Conservation (phyloP, 2,329 filamentous ascomycete genomes). For the Cordyceps cateniannulata region DNA sequence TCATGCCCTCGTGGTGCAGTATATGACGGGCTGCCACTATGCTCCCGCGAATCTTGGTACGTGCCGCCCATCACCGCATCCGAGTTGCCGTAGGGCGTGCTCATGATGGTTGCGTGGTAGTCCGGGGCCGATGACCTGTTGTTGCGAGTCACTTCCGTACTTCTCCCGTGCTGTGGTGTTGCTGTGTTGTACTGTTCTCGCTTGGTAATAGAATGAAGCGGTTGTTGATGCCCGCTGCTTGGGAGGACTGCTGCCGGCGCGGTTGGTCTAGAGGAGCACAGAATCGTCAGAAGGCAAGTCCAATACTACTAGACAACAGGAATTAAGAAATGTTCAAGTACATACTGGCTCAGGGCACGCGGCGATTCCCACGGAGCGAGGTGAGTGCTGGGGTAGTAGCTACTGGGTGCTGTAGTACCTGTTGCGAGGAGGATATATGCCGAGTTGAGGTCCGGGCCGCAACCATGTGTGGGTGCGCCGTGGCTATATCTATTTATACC, state of each 20-base stretch:
- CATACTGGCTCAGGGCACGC: neutral
- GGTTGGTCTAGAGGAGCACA: neutral
- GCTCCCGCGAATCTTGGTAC: neutral
- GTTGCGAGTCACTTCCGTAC: neutral
- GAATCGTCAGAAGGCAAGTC: neutral
- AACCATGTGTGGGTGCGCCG: neutral
- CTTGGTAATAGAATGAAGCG: neutral
- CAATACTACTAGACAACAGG: neutral
- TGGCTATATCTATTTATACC: conserved; percentile 1
- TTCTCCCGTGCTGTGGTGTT: neutral
- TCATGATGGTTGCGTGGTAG: neutral
- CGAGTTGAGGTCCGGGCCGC: too few relatives aligned
- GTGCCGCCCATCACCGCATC: neutral
- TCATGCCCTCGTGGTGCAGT: neutral
- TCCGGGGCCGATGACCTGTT: neutral
- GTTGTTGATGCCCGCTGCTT: neutral
- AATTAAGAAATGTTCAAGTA: neutral
- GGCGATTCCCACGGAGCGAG: neutral
- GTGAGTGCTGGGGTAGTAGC: too few relatives aligned
- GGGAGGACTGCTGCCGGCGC: neutral
- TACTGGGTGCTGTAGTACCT: too few relatives aligned
- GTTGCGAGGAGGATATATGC: too few relatives aligned
- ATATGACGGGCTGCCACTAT: neutral
- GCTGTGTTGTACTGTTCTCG: neutral
- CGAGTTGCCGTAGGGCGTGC: neutral